Percentiles rank a stretch among this genome's conserved stretches.
Conservation (phyloP, 768 basidiomycete genomes). For the Cyclocybe aegerita region DNA sequence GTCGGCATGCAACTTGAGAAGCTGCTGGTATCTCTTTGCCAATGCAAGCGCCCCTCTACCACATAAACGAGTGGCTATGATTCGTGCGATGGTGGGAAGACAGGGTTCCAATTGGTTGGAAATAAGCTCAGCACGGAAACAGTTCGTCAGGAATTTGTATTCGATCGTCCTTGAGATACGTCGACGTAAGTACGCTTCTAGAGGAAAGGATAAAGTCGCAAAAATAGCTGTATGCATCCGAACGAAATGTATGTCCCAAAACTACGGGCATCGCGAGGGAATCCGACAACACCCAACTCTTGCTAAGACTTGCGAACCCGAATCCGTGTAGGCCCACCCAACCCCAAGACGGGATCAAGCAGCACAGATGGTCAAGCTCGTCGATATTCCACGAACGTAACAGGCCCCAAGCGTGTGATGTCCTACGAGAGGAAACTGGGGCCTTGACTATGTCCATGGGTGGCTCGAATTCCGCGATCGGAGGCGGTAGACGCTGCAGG, state of each 20-base stretch:
- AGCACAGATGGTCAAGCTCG: conserved; percentile 40
- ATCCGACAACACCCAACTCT: conserved; percentile 55
- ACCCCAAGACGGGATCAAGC: conserved; percentile 56
- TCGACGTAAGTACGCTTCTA: too few relatives aligned
- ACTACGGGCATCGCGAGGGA: conserved; percentile 57
- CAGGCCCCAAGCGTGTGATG: conserved; percentile 51
- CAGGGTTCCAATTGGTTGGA: too few relatives aligned
- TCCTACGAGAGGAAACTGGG: conserved; percentile 31
- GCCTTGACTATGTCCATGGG: conserved; percentile 71
- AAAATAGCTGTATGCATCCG: too few relatives aligned
- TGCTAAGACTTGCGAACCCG: conserved; percentile 46
- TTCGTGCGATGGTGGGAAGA: too few relatives aligned
- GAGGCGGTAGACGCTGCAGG: neutral
- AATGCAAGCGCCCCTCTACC: too few relatives aligned
- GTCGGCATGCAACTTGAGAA: too few relatives aligned
- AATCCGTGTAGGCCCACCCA: conserved; percentile 42
- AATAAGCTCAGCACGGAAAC: too few relatives aligned
- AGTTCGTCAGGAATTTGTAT: too few relatives aligned
- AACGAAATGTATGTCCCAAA: conserved; percentile 57
- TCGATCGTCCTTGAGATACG: too few relatives aligned
- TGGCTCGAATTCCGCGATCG: neutral
- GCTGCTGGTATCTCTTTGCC: too few relatives aligned
- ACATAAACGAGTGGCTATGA: too few relatives aligned
- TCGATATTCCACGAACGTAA: conserved; percentile 75
- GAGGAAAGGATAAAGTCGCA: too few relatives aligned